Conservation (phyloP, 176 grass and related monocot species). For the Puya raimondii region DNA sequence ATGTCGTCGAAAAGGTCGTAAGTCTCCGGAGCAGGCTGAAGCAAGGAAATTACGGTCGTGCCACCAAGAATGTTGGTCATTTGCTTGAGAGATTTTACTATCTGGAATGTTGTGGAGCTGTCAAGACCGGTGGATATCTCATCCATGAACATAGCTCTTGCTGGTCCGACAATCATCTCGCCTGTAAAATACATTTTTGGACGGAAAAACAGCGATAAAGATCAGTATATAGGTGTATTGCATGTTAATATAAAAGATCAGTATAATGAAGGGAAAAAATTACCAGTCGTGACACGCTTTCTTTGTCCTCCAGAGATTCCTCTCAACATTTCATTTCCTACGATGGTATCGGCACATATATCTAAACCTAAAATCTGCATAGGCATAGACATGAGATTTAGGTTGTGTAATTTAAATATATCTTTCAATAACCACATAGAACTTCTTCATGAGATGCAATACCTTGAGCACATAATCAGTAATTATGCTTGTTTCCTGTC, state of each 20-base stretch:
- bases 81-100: constrained; percentile 47
- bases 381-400: not conserved
- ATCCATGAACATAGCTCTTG: constrained; percentile 57
- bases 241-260: not conserved
- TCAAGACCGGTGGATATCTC: constrained; percentile 67
- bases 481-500: constrained; percentile 60
- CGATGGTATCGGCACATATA: constrained; percentile 66
- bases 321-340: constrained; percentile 75
- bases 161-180: constrained; percentile 62
- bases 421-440: not conserved
- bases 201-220: no score
- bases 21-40: constrained; percentile 58
- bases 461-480: constrained; percentile 87
- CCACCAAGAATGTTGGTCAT: constrained; percentile 39
- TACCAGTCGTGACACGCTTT: constrained; percentile 93
- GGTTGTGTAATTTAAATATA: not conserved
- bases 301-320: constrained; percentile 79
- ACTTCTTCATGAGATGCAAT: not conserved
- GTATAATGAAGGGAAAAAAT: not conserved
- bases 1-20: constrained; percentile 55
- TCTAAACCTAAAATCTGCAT: constrained; percentile 65
- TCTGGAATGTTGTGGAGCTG: constrained; percentile 61
- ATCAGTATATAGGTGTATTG: not conserved
- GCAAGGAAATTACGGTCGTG: constrained; percentile 45
- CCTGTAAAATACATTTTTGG: constrained; percentile 20